phyloP scores from a whole-genome alignment of 1,284 basidiomycete genomes.

The Apiotrichum veenhuisii region DNA sequence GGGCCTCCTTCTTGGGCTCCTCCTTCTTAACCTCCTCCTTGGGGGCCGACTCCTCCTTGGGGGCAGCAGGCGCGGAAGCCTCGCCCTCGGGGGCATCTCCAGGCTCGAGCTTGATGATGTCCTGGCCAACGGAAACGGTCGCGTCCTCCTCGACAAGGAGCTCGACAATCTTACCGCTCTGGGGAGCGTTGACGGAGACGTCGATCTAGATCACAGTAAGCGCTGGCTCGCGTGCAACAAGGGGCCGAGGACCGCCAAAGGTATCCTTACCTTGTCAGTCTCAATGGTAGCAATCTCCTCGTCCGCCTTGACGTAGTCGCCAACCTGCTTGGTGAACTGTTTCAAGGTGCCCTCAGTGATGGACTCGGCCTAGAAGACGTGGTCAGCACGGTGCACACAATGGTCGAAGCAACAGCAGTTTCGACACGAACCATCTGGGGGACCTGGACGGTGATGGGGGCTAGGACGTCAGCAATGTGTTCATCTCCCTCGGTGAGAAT shows the following conservation, averaged over 20 bases:
- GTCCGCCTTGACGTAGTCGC: constrained; percentile 83
- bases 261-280: constrained; percentile 95
- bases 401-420: neutral
- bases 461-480: constrained; percentile 2
- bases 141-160: constrained; percentile 86
- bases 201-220: constrained; percentile 73
- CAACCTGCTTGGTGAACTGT: constrained; percentile 90
- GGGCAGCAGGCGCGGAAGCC: constrained; percentile 1
- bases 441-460: constrained; percentile 65
- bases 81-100: constrained; percentile 58
- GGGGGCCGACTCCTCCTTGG: constrained; percentile 5
- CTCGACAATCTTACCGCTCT: constrained; percentile 82
- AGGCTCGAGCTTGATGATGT: constrained; percentile 85
- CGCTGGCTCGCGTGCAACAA: neutral
- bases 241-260: neutral
- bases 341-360: constrained; percentile 97
- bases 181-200: constrained; percentile 91
- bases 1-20: constrained; percentile 39
- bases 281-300: constrained; percentile 98
- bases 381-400: constrained; percentile 1
- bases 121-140: constrained; percentile 91
- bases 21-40: constrained; percentile 54
- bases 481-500: neutral
- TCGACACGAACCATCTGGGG: constrained; percentile 70
- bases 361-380: constrained; percentile 69